phyloP scores from a whole-genome alignment of 1,139 yeast genomes.

The Scheffersomyces segobiensis region DNA sequence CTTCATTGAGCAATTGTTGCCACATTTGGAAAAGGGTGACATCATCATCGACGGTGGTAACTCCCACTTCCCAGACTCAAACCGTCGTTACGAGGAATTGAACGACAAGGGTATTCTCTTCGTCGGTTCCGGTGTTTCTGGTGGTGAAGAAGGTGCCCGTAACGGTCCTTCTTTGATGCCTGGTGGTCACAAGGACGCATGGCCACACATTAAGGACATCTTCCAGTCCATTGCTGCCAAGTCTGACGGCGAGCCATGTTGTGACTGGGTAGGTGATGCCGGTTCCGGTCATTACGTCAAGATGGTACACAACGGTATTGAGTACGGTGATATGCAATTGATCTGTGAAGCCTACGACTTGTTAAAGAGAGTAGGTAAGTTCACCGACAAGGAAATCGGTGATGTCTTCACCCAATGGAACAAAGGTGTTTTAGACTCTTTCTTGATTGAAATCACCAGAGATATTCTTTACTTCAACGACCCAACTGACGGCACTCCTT shows the following conservation, averaged over 20 bases:
- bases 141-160: constrained; percentile 99
- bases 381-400: constrained; percentile 89
- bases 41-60: constrained; percentile 99
- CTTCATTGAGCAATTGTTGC: constrained; percentile 84
- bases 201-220: constrained; percentile 97
- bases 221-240: constrained; percentile 97
- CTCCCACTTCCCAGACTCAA: constrained; percentile 98
- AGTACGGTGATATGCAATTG: constrained; percentile 99
- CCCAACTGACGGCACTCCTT: constrained; percentile 85
- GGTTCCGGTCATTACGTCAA: constrained; percentile 99
- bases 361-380: constrained; percentile 91
- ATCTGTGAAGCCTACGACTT: constrained; percentile 97
- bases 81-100: constrained; percentile 93
- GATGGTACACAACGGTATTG: constrained; percentile 99
- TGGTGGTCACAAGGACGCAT: constrained; percentile 97
- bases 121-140: constrained; percentile 99
- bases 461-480: constrained; percentile 87
- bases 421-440: constrained; percentile 96
- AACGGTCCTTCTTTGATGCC: constrained; percentile 99
- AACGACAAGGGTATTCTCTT: constrained; percentile 84
- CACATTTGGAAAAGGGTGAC: constrained; percentile 93
- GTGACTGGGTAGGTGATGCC: constrained; percentile 99
- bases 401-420: constrained; percentile 93
- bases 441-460: constrained; percentile 95
- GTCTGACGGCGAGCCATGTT: constrained; percentile 98